Base-by-base conservation (phyloP, 164 flowering plant species). In the Paratinospora sagittata region DNA sequence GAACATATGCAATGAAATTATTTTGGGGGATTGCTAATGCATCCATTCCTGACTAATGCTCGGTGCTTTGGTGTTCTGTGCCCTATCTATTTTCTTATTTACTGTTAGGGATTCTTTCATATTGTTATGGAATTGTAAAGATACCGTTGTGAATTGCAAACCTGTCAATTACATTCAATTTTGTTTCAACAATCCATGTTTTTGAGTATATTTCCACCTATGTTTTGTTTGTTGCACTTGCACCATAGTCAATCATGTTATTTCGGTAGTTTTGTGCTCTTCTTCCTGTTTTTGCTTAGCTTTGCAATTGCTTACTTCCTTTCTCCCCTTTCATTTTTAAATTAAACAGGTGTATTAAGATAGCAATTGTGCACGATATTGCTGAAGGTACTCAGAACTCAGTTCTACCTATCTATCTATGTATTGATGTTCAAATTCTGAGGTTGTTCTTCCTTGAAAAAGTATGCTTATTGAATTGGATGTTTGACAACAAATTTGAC, bases 311-410 rank as follows among this genome's bases (percentile, higher is more conserved):
- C 49, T 68, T 23, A 10, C 3, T 26, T 68, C 23, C 27, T 73
- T 21, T 70, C 16, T 65, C 13, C 21, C 33, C 33, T 78, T 27
- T 39, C 19, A 27, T 19, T 60, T 21, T 70, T 63, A 4, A 19
- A 52, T 78, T 24, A 24, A 69, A 71, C 89, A 94, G 98, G 92
- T 95, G 98, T 77, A 89, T 95, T 57, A 92, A 95, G 88, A 89
- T 95, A 67, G 97, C 98, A 64, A 83, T 95, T 70, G 94, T 95
- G 77, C 98, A 95, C 80, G 98, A 95, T 73, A 95, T 95, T 75
- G 97, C 97, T 27, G 97, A 94, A 92, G 98, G 98, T 91, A 88
- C 14, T 27, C 49, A 12, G 17, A 37, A 39, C 69, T 62, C 24
- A 8, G 16, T 27, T 14, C 58, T 30, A n/a, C 8, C 24, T 52